Percentiles rank a stretch among this genome's conserved stretches.
Evolutionary conservation across 345 rosid genomes (phyloP).

Genomic region (Carallia pectinifolia): DNA sequence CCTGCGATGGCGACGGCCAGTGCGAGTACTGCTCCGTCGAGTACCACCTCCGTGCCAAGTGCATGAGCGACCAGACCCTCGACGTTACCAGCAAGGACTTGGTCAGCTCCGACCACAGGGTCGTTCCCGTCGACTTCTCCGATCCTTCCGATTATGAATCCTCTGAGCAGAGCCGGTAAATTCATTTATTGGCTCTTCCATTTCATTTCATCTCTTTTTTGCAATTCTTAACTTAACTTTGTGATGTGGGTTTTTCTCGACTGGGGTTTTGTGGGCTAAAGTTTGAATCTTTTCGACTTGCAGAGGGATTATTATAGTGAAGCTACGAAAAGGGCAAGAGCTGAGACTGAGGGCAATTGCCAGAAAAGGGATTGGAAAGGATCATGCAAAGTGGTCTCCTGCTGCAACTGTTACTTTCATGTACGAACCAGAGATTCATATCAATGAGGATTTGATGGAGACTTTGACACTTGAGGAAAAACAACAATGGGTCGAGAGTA

Average conservation of each 20-base stretch:
- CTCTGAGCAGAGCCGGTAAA: conserved; percentile 56
- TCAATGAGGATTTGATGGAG: conserved; percentile 89
- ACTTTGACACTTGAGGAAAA: conserved; percentile 70
- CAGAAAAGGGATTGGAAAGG: conserved; percentile 93
- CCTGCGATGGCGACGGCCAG: conserved; percentile 94
- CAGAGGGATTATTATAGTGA: conserved; percentile 90
- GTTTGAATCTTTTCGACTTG: conserved; percentile 1
- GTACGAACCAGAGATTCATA: conserved; percentile 89
- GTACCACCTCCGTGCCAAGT: conserved; percentile 75
- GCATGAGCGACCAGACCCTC: conserved; percentile 75
- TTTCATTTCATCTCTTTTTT: neutral
- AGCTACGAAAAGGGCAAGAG: conserved; percentile 84
- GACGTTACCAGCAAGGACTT: conserved; percentile 92
- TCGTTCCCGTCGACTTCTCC: conserved; percentile 74
- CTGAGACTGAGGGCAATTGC: conserved; percentile 88
- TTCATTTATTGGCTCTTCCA: neutral
- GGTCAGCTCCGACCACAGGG: conserved; percentile 75
- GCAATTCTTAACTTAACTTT: neutral
- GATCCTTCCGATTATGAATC: conserved; percentile 56
- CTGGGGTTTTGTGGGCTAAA: neutral
- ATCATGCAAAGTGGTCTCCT: conserved; percentile 98
- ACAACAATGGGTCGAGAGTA: conserved; percentile 69
- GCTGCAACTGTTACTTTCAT: conserved; percentile 98
- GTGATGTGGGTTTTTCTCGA: neutral
- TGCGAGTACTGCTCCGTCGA: conserved; percentile 97